Percentiles rank a stretch among this genome's conserved stretches.
Evolutionary conservation across 768 basidiomycete species (phyloP).

Genomic region (Gloeophyllum trabeum): DNA sequence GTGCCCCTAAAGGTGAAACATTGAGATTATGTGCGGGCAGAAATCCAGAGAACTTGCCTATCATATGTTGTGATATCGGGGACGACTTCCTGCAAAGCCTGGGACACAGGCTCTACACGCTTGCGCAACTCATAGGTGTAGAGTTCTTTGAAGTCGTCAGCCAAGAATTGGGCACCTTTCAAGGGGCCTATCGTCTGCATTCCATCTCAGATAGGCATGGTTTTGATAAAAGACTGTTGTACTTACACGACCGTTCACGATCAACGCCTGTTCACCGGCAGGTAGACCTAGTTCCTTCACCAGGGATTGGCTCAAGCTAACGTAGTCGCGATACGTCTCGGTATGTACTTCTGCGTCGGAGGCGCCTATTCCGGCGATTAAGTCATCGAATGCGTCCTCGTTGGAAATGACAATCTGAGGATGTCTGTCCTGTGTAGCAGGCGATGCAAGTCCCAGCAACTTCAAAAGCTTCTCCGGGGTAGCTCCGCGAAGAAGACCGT

Average conservation of each 20-base stretch:
- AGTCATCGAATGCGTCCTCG: conserved; percentile 20
- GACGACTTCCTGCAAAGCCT: conserved; percentile 45
- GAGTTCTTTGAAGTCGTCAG: conserved; percentile 65
- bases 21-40: neutral
- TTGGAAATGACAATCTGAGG: conserved; percentile 29
- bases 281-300: conserved; percentile 43
- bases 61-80: neutral
- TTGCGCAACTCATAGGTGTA: conserved; percentile 65
- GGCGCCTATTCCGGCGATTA: conserved; percentile 20
- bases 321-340: conserved; percentile 28
- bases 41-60: neutral
- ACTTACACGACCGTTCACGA: conserved; percentile 81
- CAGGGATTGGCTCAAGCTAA: conserved; percentile 34
- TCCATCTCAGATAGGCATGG: neutral
- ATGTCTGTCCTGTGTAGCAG: conserved; percentile 6
- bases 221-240: too few relatives aligned
- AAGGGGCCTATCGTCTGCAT: conserved; percentile 72
- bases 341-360: conserved; percentile 19
- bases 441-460: too few relatives aligned
- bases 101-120: conserved; percentile 56
- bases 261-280: conserved; percentile 49
- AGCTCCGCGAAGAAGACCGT: too few relatives aligned
- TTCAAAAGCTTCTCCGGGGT: too few relatives aligned
- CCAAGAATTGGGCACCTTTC: conserved; percentile 39
- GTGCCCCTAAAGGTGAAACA: conserved; percentile 27